Evolutionary conservation across 2,329 filamentous ascomycete species (phyloP).

Genomic region (Chaetomium globosum): DNA sequence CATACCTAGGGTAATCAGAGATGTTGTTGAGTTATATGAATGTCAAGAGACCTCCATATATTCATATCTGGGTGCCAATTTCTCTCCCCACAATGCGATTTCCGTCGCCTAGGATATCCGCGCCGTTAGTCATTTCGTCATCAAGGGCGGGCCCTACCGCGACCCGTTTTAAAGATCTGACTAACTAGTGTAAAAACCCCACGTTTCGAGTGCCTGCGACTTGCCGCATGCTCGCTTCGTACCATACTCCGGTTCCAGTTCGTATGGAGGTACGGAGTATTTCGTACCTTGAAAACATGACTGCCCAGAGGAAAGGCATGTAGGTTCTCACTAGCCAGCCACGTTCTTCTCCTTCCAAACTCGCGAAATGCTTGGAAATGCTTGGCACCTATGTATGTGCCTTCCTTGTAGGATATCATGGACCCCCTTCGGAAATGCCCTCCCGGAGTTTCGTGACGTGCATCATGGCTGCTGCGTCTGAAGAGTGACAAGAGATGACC

Average conservation of each 20-base stretch:
- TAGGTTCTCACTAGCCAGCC: not conserved
- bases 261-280: not conserved
- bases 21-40: not conserved
- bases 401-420: not conserved
- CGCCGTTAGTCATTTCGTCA: not conserved
- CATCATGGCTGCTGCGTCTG: not conserved
- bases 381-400: not conserved
- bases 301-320: too few relatives aligned
- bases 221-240: not conserved
- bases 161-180: not conserved
- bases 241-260: not conserved
- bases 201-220: slow-evolving; percentile 3
- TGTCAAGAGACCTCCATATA: not conserved
- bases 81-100: not conserved
- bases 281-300: not conserved
- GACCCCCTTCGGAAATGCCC: not conserved
- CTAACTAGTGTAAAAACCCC: not conserved
- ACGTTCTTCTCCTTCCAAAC: not conserved
- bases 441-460: not conserved
- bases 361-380: not conserved
- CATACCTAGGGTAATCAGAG: not conserved
- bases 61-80: too few relatives aligned
- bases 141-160: not conserved
- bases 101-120: not conserved
- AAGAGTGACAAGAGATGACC: not conserved